A percentile compares a stretch with the other conserved stretches of the same genome.
Evolutionary conservation across 2,329 filamentous ascomycete genomes (phyloP).

Genomic region (Pestalotiopsis fici): DNA sequence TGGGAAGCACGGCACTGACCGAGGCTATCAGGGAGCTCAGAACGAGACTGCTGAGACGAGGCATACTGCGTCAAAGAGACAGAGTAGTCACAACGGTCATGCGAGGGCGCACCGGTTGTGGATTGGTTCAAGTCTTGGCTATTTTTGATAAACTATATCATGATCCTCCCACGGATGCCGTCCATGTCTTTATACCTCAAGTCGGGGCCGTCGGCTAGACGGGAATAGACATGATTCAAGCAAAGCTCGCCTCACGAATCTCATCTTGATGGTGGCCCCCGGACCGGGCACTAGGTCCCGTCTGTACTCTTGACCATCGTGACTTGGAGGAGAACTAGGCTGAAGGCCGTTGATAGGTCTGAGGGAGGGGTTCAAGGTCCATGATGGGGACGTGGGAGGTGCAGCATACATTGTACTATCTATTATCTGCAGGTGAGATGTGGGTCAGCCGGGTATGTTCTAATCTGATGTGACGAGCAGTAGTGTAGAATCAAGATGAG

Average conservation of each 20-base stretch:
- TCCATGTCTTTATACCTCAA: not conserved
- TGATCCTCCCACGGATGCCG: not conserved
- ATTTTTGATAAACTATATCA: not conserved
- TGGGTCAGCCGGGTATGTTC: not conserved
- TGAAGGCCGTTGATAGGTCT: not conserved
- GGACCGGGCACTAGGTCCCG: not conserved
- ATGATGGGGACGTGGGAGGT: not conserved
- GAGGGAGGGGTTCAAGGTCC: not conserved
- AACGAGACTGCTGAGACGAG: not conserved
- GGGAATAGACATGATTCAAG: not conserved
- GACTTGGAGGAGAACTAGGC: not conserved
- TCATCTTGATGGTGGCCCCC: not conserved
- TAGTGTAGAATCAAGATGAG: not conserved
- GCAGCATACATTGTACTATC: not conserved
- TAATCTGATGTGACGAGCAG: not conserved
- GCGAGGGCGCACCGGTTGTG: not conserved
- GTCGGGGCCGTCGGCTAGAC: not conserved
- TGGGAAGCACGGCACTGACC: conserved; percentile 21
- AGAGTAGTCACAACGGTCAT: not conserved
- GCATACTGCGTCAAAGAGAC: not conserved
- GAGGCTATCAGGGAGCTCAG: not conserved
- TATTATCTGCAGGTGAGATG: not conserved
- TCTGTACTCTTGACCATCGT: not conserved
- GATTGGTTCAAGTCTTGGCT: not conserved
- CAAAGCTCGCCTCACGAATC: not conserved